Base-by-base conservation (phyloP, 108 stramenopile genomes). In the Cyclotella choctawhatcheeana region DNA sequence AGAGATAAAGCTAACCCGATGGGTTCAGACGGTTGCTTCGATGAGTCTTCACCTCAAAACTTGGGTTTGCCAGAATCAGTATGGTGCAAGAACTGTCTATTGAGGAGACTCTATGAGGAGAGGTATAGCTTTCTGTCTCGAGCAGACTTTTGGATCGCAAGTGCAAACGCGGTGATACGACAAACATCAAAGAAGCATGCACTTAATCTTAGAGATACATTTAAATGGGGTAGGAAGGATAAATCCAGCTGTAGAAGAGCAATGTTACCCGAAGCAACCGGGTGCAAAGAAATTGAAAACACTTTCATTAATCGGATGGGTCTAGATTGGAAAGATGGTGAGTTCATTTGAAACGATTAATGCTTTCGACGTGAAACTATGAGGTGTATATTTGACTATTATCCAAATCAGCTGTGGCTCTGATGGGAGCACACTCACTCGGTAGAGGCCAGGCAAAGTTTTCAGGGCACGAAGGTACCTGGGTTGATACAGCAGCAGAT, bases 351-450 rank as follows among this genome's bases (percentile, higher is more conserved):
- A n/a, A n/a, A n/a, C n/a, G n/a, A n/a, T n/a, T n/a, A n/a, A n/a
- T n/a, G n/a, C n/a, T n/a, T n/a, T n/a, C n/a, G n/a, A n/a, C n/a
- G n/a, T n/a, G n/a, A n/a, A n/a, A n/a, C n/a, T n/a, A n/a, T n/a
- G n/a, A n/a, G n/a, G n/a, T n/a, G n/a, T n/a, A n/a, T n/a, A n/a
- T n/a, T n/a, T n/a, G n/a, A n/a, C n/a, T n/a, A n/a, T n/a, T n/a
- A n/a, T n/a, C n/a, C n/a, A n/a, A n/a, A n/a, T n/a, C n/a, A n/a
- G n/a, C 79, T 0, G 89, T 82, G 32, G 82, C 84, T 31, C 50
- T 77, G 50, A 56, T 82, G 43, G 76, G 81, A 35, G 76, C 58
- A 17, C 76, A 82, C 24, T 73, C 81, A 1, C 34, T 77, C 32
- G 81, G 76, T 31, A 54, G 81, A 51, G 81, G 76, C 12, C 47